A percentile compares a stretch with the other conserved stretches of the same genome.
Evolutionary conservation across 192 early-diverging fungal genomes (phyloP).

Genomic region (Coemansia sp.): DNA sequence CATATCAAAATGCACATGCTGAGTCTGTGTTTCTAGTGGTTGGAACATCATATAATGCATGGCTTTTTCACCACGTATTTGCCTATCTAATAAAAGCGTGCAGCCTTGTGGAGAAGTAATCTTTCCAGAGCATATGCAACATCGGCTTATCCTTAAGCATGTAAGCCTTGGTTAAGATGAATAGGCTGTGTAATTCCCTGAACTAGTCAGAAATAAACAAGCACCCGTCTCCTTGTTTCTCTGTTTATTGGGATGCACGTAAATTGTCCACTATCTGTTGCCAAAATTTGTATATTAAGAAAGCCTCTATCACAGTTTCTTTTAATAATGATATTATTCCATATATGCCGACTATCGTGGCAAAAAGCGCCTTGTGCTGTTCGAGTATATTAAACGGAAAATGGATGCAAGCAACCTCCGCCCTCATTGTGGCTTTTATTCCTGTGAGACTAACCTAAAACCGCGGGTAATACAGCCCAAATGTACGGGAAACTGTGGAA

Average conservation of each 20-base stretch:
- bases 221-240: background rate
- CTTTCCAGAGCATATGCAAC: background rate
- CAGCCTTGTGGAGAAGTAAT: conserved; percentile 7
- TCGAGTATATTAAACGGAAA: background rate
- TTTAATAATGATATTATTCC: conserved; percentile 12
- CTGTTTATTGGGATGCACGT: background rate
- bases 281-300: background rate
- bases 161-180: background rate
- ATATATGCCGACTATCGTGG: conserved; percentile 1
- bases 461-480: conserved; percentile 6
- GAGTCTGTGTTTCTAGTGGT: conserved; percentile 1
- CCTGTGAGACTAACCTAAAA: conserved; percentile 5
- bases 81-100: conserved; percentile 4
- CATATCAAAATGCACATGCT: background rate
- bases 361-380: conserved; percentile 5
- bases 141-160: background rate
- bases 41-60: background rate
- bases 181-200: background rate
- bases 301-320: background rate
- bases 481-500: background rate
- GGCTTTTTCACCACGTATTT: conserved; percentile 2
- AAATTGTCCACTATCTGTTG: background rate
- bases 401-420: background rate
- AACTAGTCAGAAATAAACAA: background rate
- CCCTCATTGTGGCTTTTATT: background rate